These are phyloP conservation scores for Coniochaeta sp. DNA, from an alignment of 2,329 filamentous ascomycete genomes.

Conservation along the genomic window DNA sequence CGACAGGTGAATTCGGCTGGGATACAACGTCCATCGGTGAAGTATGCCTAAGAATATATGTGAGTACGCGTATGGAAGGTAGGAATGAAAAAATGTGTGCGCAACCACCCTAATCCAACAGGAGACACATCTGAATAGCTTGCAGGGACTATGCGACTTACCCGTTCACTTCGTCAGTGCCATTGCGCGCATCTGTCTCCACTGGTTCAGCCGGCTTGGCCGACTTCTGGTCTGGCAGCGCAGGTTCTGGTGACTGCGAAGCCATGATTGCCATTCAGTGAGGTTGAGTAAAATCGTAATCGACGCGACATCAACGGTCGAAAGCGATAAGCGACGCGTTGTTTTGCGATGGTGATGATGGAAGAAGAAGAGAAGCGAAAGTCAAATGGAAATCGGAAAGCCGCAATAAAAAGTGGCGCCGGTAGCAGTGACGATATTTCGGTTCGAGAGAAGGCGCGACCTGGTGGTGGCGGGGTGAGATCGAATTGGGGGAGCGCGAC, in stretches of 20 bases:
- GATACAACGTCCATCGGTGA: conserved; percentile 12
- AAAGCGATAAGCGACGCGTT: neutral
- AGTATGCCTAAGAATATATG: conserved; percentile 16
- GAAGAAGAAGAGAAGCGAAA: neutral
- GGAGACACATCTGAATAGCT: neutral
- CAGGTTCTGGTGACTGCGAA: conserved; percentile 34
- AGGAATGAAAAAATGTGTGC: conserved; percentile 9
- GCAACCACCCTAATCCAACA: conserved; percentile 5
- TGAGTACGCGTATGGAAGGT: neutral
- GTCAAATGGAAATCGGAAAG: neutral
- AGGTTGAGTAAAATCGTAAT: conserved; percentile 17
- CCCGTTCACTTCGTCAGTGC: conserved; percentile 40
- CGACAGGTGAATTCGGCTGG: conserved; percentile 9
- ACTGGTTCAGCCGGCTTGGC: conserved; percentile 42
- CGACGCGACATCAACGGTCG: conserved; percentile 1
- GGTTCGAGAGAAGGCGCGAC: neutral
- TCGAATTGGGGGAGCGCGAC: neutral
- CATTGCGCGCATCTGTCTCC: conserved; percentile 23
- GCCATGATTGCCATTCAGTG: conserved; percentile 46
- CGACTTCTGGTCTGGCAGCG: conserved; percentile 40
- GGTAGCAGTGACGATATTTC: neutral
- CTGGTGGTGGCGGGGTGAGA: neutral
- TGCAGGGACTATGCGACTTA: conserved; percentile 34
- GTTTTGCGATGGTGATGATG: neutral
- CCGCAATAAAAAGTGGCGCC: conserved; percentile 2